Evolutionary conservation across 2,329 filamentous ascomycete genomes (phyloP).

Genomic region (Clathrospora elynae): DNA sequence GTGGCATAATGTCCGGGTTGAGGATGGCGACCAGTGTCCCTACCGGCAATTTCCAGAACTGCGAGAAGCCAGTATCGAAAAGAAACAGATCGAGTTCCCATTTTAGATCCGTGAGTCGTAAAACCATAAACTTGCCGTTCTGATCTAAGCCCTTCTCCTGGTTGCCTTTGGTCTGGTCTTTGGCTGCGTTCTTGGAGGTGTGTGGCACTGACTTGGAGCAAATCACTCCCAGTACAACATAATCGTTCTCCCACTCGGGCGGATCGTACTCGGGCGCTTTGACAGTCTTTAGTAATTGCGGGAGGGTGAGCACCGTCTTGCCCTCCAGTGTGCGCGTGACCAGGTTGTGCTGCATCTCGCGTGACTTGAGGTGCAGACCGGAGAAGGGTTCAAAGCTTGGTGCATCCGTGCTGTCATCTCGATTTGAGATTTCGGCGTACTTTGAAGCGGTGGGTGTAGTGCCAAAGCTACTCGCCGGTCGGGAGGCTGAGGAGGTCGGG

Average conservation of each 20-base stretch:
- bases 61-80: conserved; percentile 86
- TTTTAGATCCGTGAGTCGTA: conserved; percentile 84
- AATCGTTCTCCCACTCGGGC: conserved; percentile 82
- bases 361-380: conserved; percentile 77
- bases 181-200: conserved; percentile 57
- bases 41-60: conserved; percentile 90
- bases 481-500: conserved; percentile 28
- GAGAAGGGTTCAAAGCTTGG: conserved; percentile 77
- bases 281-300: conserved; percentile 78
- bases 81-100: conserved; percentile 92
- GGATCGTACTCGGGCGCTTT: conserved; percentile 82
- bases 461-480: conserved; percentile 29
- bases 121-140: conserved; percentile 86
- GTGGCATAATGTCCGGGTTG: conserved; percentile 90
- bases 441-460: conserved; percentile 30
- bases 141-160: conserved; percentile 60
- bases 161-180: conserved; percentile 48
- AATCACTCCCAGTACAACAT: conserved; percentile 86
- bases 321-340: conserved; percentile 77
- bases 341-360: conserved; percentile 80
- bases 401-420: conserved; percentile 57
- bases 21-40: conserved; percentile 93
- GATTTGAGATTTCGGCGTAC: conserved; percentile 38
- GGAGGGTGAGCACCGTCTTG: conserved; percentile 77
- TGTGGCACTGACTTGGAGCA: conserved; percentile 86